Base-by-base conservation (phyloP, 495 filamentous ascomycete genomes). In the Wilcoxina mikolae region DNA sequence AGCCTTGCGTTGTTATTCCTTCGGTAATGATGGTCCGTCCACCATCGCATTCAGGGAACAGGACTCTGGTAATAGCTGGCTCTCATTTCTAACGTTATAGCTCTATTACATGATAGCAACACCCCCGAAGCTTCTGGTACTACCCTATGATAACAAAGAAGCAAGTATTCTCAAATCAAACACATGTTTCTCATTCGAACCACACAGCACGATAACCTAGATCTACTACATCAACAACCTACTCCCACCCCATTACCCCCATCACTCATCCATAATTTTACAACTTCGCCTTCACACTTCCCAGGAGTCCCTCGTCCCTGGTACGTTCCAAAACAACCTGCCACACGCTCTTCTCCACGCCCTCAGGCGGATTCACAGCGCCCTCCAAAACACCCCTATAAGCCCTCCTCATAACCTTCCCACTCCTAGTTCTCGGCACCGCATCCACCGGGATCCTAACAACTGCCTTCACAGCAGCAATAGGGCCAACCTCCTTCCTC, bases 351-450 rank as follows among this genome's bases (percentile, higher is more conserved):
- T 66, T 73, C 4, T 72, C 71, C 61, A 74, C 80, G 10, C 75
- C 70, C 0, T 74, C 76, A 44, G 71, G 54, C 4, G 69, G 23
- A 28, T 27, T 25, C 27, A 2, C 29, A 27, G 29, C 46, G 2
- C 46, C 46, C 73, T 95, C 89, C 2, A 94, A 65, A 56, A 95
- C 66, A 69, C 91, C 86, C 44, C 81, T 73, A 69, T 94, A 62
- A 26, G 91, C 85, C 53, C 89, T 72, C 12, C 90, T 71, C 54
- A 94, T 62, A 25, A 84, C 94, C 76, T 95, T 95, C 3, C 89
- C 89, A 24, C 80, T 85, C 22, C 89, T 69, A 26, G 88, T 95
- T 71, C 87, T 89, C 4, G 89, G 88, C 48, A 95, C 94, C 77
- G 82, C 85, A 38, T 78, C 78, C 9, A 25, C 24, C 9, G 46